These are phyloP conservation scores for Bryoerythrophyllum caledonicum DNA, from an alignment of 225 moss, liverwort and hornwort genomes.

Conservation along the genomic window DNA sequence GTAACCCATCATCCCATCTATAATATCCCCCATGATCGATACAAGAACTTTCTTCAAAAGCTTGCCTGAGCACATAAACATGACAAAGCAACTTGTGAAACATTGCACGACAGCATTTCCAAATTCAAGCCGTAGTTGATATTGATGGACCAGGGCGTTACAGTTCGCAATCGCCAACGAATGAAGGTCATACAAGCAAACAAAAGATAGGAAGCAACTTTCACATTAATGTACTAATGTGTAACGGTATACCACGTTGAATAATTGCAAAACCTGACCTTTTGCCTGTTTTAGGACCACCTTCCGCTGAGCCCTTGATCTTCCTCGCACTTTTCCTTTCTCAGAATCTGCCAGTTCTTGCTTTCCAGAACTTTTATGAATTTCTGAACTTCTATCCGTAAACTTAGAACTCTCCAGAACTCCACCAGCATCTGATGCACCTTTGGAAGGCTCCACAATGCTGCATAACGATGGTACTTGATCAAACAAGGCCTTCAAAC, in stretches of 20 bases:
- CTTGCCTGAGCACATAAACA: constrained; percentile 54
- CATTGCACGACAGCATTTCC: constrained; percentile 12
- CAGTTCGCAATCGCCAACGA: constrained; percentile 1
- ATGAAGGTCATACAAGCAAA: constrained; percentile 17
- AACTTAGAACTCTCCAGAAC: constrained; percentile 12
- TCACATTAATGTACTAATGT: not conserved
- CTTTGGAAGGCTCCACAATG: constrained; percentile 55
- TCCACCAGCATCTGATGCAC: constrained; percentile 32
- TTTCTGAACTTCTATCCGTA: constrained; percentile 21
- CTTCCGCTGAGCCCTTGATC: constrained; percentile 42
- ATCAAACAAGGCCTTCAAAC: not conserved
- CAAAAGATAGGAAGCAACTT: constrained; percentile 7
- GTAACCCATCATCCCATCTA: constrained; percentile 97
- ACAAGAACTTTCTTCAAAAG: constrained; percentile 68
- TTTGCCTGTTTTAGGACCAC: constrained; percentile 30
- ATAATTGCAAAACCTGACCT: constrained; percentile 31
- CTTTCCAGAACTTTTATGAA: constrained; percentile 11
- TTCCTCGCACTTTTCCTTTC: constrained; percentile 27
- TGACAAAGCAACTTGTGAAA: constrained; percentile 31
- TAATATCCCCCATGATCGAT: constrained; percentile 76
- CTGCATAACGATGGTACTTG: constrained; percentile 31
- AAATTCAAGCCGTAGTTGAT: constrained; percentile 6
- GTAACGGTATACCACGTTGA: not conserved
- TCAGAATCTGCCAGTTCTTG: constrained; percentile 25
- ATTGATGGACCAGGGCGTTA: not conserved